Conservation (phyloP, 768 basidiomycete genomes). For the Tulasnella calospora region DNA sequence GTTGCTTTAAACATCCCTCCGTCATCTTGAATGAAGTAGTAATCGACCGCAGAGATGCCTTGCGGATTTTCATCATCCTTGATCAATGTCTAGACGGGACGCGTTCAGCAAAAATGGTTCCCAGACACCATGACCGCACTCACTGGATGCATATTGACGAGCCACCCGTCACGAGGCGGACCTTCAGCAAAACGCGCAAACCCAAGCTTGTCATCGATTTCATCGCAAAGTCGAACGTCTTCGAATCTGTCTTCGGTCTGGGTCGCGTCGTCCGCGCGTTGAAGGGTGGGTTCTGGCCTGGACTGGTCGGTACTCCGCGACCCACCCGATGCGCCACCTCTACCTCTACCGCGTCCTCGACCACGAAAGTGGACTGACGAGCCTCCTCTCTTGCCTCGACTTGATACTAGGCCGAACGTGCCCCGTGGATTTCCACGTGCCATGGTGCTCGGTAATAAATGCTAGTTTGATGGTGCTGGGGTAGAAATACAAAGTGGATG, state of each 20-base stretch:
- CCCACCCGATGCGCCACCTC: conserved; percentile 1
- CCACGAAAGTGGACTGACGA: conserved; percentile 13
- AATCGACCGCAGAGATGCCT: conserved; percentile 89
- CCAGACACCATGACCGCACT: conserved; percentile 35
- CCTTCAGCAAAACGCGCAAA: conserved; percentile 81
- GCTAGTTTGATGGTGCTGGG: not conserved
- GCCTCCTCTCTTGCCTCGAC: conserved; percentile 10
- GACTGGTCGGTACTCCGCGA: not conserved
- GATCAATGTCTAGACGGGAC: conserved; percentile 60
- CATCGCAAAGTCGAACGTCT: conserved; percentile 65
- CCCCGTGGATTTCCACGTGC: conserved; percentile 21
- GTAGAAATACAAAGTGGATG: not conserved
- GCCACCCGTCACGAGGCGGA: conserved; percentile 74
- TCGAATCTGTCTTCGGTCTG: conserved; percentile 84
- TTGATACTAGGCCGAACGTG: conserved; percentile 22
- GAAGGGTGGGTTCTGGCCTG: conserved; percentile 14
- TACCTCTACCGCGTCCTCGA: conserved; percentile 19
- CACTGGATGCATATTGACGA: conserved; percentile 98
- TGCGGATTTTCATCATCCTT: conserved; percentile 80
- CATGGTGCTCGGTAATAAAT: not conserved
- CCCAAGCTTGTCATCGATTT: conserved; percentile 90
- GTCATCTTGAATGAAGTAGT: conserved; percentile 96
- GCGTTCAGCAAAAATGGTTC: not conserved
- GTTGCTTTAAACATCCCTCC: conserved; percentile 96
- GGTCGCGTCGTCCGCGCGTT: conserved; percentile 68